Conservation (phyloP, 257 asterid genomes). For the Asclepias syriaca region DNA sequence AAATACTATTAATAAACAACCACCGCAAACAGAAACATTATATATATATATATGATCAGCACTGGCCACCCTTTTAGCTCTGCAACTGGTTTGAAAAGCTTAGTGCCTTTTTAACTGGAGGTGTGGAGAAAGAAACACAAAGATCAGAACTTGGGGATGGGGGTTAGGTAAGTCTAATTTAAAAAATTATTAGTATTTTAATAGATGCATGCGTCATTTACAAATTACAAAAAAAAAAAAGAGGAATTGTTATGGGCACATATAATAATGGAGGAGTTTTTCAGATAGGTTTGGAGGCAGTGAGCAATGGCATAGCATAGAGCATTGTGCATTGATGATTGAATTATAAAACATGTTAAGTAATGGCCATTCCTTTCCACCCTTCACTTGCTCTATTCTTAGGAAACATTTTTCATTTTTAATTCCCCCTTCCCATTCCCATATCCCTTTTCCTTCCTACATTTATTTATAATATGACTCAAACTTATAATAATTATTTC, state of each 20-base stretch:
- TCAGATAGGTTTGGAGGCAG: slow-evolving; percentile 1
- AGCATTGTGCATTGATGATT: slow-evolving; percentile 40
- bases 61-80: slow-evolving; percentile 8
- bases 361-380: slow-evolving; percentile 27
- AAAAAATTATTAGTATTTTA: background rate
- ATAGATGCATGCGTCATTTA: slow-evolving; percentile 31
- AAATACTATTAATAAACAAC: background rate
- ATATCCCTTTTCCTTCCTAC: slow-evolving; percentile 7
- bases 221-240: background rate
- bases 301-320: slow-evolving; percentile 21
- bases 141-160: slow-evolving; percentile 22
- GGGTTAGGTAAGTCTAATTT: background rate
- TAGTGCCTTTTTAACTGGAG: slow-evolving; percentile 37
- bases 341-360: slow-evolving; percentile 26
- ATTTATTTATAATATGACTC: no score
- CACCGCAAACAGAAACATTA: background rate
- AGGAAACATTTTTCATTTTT: slow-evolving; percentile 49
- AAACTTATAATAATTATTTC: background rate
- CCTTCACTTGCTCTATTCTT: slow-evolving; percentile 29
- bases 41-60: background rate
- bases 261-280: slow-evolving; percentile 8
- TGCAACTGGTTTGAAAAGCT: slow-evolving; percentile 40
- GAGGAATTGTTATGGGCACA: slow-evolving; percentile 23
- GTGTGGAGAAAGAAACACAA: slow-evolving; percentile 12
- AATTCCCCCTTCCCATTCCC: slow-evolving; percentile 33